Conservation (phyloP, 768 basidiomycete genomes). For the Lepiota subincarnata region DNA sequence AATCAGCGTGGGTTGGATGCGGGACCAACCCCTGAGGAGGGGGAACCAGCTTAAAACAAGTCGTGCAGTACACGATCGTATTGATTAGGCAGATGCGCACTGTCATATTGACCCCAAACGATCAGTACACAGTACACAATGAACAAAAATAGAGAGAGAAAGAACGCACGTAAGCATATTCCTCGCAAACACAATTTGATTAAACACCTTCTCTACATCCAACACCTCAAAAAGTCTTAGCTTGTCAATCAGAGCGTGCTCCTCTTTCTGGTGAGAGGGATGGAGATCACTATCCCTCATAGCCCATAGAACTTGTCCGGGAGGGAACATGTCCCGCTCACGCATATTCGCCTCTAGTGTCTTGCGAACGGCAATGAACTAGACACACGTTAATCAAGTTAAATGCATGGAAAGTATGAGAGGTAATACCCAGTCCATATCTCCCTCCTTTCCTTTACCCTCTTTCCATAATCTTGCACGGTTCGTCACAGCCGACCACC, state of each 20-base stretch:
- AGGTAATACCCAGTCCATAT: conserved; percentile 48
- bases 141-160: not conserved
- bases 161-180: conserved; percentile 70
- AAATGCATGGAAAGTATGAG: not conserved
- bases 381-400: conserved; percentile 5
- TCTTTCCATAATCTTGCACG: conserved; percentile 59
- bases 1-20: too few species aligned
- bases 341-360: conserved; percentile 86
- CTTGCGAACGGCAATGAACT: conserved; percentile 81
- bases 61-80: conserved; percentile 77
- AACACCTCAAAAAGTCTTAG: conserved; percentile 74
- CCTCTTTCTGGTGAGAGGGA: conserved; percentile 42
- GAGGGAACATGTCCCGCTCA: conserved; percentile 66
- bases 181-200: conserved; percentile 74
- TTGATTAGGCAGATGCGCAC: conserved; percentile 76
- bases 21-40: not conserved
- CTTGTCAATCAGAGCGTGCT: conserved; percentile 35
- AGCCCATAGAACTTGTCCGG: conserved; percentile 77
- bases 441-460: conserved; percentile 42
- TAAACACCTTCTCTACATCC: conserved; percentile 73
- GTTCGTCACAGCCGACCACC: conserved; percentile 44
- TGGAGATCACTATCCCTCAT: conserved; percentile 70
- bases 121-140: not conserved
- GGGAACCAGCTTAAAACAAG: conserved; percentile 37
- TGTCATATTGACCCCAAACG: conserved; percentile 22